These are phyloP conservation scores for Metrosideros polymorpha DNA, from an alignment of 441 rosid species.

Conservation along the genomic window DNA sequence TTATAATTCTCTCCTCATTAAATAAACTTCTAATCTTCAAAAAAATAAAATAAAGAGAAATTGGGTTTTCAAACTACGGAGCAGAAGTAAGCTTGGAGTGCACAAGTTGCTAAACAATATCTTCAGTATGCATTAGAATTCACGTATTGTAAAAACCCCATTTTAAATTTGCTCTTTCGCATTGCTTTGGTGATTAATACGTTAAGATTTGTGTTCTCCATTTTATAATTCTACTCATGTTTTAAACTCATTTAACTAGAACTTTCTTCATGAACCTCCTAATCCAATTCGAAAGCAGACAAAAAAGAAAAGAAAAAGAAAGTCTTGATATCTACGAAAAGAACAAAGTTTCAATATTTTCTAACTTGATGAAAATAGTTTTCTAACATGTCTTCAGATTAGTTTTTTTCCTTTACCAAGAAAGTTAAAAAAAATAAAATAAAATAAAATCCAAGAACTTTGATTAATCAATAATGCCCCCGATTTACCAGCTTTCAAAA, in stretches of 20 bases:
- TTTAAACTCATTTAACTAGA: not conserved
- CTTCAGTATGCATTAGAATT: not conserved
- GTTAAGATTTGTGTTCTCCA: not conserved
- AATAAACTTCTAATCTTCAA: not conserved
- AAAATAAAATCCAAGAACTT: not conserved
- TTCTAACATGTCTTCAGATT: not conserved
- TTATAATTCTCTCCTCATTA: not conserved
- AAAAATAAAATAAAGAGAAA: not conserved
- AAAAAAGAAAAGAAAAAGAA: not conserved
- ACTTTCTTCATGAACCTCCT: not conserved
- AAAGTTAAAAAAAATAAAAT: not conserved
- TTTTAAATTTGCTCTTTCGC: not conserved
- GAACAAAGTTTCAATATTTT: too few relatives aligned
- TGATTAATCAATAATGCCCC: not conserved
- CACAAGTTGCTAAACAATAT: not conserved
- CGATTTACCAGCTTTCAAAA: not conserved
- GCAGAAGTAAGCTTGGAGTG: not conserved
- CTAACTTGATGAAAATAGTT: not conserved
- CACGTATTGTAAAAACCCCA: not conserved
- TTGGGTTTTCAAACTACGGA: not conserved
- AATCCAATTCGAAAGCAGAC: not conserved
- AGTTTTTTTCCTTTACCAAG: not conserved
- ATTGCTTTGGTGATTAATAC: not conserved
- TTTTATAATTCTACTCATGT: not conserved
- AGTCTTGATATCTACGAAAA: not conserved